A percentile compares a stretch with the other conserved stretches of the same genome.
Evolutionary conservation across 2,329 filamentous ascomycete genomes (phyloP).

Genomic region (Dryadomyces quercus-mongolicae): DNA sequence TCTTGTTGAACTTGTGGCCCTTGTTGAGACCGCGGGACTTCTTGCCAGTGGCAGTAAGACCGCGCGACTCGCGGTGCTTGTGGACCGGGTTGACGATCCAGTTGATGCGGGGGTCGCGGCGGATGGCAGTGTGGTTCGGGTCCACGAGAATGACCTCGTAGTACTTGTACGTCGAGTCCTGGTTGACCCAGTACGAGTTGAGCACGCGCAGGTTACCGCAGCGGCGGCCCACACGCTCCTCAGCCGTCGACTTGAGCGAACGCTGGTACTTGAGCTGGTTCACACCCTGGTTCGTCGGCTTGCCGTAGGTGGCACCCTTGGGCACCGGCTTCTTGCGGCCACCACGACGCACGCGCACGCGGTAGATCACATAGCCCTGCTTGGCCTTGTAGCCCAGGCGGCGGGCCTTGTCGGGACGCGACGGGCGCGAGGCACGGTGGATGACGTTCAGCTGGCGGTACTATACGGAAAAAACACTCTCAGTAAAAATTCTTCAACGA

Average conservation of each 20-base stretch:
- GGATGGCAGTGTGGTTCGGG: conserved; percentile 99
- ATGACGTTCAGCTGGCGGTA: conserved; percentile 99
- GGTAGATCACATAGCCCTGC: conserved; percentile 99
- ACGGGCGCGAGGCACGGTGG: conserved; percentile 96
- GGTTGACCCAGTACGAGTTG: conserved; percentile 99
- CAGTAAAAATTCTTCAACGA: conserved; percentile 68
- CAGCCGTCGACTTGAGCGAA: conserved; percentile 92
- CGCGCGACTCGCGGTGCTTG: conserved; percentile 99
- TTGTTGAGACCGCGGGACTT: conserved; percentile 99
- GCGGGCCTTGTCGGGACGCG: conserved; percentile 98
- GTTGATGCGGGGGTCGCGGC: conserved; percentile 98
- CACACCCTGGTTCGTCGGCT: conserved; percentile 99
- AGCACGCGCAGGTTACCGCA: conserved; percentile 98
- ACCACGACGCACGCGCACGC: conserved; percentile 94
- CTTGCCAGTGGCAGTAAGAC: conserved; percentile 98
- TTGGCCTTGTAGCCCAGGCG: conserved; percentile 99
- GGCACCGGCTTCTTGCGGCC: conserved; percentile 92
- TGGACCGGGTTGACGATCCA: conserved; percentile 99
- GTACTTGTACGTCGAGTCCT: conserved; percentile 99
- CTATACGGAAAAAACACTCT: conserved; percentile 9
- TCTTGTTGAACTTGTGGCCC: conserved; percentile 99
- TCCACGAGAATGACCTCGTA: conserved; percentile 99
- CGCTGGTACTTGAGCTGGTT: conserved; percentile 99
- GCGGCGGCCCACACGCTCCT: conserved; percentile 98
- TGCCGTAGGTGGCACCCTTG: conserved; percentile 99